Conservation (phyloP, 768 basidiomycete species). For the Lentinula edodes region DNA sequence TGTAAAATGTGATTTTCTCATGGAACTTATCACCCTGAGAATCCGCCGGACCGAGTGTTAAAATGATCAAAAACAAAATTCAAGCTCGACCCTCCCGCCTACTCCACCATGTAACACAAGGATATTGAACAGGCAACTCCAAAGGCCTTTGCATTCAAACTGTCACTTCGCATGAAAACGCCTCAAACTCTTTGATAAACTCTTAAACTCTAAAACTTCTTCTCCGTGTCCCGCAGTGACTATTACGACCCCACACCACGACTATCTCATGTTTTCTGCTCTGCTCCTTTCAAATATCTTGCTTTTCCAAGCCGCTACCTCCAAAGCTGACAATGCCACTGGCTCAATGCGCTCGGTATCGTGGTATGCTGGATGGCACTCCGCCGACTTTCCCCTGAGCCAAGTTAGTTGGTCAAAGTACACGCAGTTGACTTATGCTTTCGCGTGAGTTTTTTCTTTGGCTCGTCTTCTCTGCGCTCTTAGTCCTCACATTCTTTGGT, state of each 20-base stretch:
- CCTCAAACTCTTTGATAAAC: too few species aligned
- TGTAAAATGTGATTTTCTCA: too few species aligned
- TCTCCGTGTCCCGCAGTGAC: neutral
- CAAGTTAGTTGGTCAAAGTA: conserved; percentile 47
- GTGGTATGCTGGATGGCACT: conserved; percentile 48
- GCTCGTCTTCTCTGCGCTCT: neutral
- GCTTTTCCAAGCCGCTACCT: neutral
- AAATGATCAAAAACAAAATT: too few species aligned
- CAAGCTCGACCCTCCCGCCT: too few species aligned
- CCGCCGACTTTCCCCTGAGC: conserved; percentile 33
- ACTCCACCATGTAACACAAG: neutral
- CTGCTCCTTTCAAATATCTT: neutral
- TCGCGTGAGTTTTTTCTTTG: conserved; percentile 40
- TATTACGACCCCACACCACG: neutral
- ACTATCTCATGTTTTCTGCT: neutral
- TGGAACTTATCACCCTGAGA: too few species aligned
- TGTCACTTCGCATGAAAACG: neutral
- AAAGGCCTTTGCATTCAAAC: neutral
- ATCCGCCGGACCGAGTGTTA: too few species aligned
- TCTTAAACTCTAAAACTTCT: neutral
- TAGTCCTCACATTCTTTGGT: neutral
- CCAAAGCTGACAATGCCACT: neutral
- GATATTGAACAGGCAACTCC: neutral
- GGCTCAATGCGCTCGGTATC: neutral
- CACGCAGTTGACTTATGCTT: conserved; percentile 52